Base-by-base conservation (phyloP, 345 rosid species). In the Salix brachista region DNA sequence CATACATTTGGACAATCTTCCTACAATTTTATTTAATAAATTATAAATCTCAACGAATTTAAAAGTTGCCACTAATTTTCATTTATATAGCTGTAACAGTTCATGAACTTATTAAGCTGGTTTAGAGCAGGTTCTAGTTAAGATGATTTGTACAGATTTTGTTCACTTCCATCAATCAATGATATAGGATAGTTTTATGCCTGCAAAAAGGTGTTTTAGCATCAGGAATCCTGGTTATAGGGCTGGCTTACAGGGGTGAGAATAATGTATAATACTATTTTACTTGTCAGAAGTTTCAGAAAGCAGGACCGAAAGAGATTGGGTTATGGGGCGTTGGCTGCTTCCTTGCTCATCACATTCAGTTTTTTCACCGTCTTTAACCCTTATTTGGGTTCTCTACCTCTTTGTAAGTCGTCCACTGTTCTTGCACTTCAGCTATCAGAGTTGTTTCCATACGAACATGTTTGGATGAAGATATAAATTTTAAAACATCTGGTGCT, bases 281-380 rank as follows among this genome's bases (percentile, higher is more conserved):
- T 91, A 65, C 84, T 91, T 65, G 83, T 87, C 41, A 87, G 97
- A 80, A 94, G 97, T 83, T 92, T 94, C 74, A 87, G 91, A 75
- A 88, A 79, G 67, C 86, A 79, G 12, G 91, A 91, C 41, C 93
- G 85, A 69, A 90, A 79, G 81, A 92, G 77, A 86, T 72, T 94
- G 52, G 87, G 89, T 26, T 91, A 83, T 75, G 92, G 85, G 44
- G 97, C 97, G 64, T 26, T 91, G 73, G 3, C 88, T 44, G 82
- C 84, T 26, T 82, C 77, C 82, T 79, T 91, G 52, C 75, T 94
- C 72, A 70, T 89, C 64, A 85, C 84, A 32, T 80, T 88, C 61
- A 89, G 88, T 81, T 82, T 90, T 70, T 89, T 83, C 82, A 62
- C 85, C 32, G 64, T 87, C 74, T 83, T 90, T 61, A 90, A 79